Conservation (phyloP, 257 asterid species). For the Buddleja alternifolia region DNA sequence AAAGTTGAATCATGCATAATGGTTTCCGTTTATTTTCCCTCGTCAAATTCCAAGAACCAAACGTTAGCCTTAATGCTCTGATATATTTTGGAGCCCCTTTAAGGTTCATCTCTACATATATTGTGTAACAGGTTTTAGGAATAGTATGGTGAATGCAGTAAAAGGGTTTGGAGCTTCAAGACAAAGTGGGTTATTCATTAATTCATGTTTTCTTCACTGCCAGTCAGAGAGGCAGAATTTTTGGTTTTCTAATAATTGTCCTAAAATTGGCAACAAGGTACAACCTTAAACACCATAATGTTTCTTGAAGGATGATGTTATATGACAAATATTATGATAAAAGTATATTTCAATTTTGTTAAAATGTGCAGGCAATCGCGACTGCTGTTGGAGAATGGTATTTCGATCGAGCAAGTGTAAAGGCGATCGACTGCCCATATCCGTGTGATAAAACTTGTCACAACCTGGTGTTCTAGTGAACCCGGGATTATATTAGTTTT, state of each 20-base stretch:
- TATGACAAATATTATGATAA: no score
- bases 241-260: slow-evolving; percentile 47
- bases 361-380: slow-evolving; percentile 50
- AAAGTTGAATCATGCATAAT: no score
- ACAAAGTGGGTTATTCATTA: slow-evolving; percentile 53
- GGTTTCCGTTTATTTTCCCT: no score
- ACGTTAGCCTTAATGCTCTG: no score
- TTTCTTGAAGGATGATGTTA: no score
- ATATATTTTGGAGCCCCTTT: neutral
- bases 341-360: neutral
- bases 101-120: neutral
- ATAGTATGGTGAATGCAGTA: slow-evolving; percentile 44
- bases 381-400: slow-evolving; percentile 67
- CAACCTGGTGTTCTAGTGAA: slow-evolving; percentile 46
- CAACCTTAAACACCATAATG: neutral
- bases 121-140: slow-evolving; percentile 56
- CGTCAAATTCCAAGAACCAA: no score
- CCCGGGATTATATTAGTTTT: neutral
- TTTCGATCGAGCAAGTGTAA: slow-evolving; percentile 45
- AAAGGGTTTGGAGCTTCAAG: slow-evolving; percentile 38
- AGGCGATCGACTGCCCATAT: slow-evolving; percentile 57
- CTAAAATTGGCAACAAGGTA: slow-evolving; percentile 50
- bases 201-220: slow-evolving; percentile 69
- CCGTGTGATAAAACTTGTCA: slow-evolving; percentile 61
- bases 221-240: slow-evolving; percentile 70